Evolutionary conservation across 2,329 filamentous ascomycete genomes (phyloP), one percentile per base, ranked within the genome.

Genomic region (Cladosporium halotolerans): DNA sequence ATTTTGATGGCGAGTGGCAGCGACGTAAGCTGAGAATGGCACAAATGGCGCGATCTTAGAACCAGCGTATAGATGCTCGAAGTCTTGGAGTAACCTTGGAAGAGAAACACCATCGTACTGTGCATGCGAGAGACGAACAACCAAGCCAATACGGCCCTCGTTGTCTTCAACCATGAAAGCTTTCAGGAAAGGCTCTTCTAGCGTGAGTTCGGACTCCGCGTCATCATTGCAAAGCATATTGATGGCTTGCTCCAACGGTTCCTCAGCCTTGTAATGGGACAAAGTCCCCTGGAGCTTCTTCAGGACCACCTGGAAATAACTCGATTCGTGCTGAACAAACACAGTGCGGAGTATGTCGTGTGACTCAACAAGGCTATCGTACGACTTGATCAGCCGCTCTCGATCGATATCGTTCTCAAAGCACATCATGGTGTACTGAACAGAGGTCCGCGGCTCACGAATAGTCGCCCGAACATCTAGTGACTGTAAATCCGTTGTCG

Each of bases 341-440:
- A 70, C 63, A 5, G 73, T 74, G 2, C 73, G 66, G 13, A 51
- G 66, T 40, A 69, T 70, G 4, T 63, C 66, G 4, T 18, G 73
- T 70, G 54, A 75, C 71, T 53, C 68, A 1, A 86, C 78, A 3
- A 86, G 76, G 33, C 80, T 70, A 45, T 75, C 73, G 57, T 79
- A 83, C 45, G 74, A 74, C 14, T 68, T 56, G 32, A 77, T 69
- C 19, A 84, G 72, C 10, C 74, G 73, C 9, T 72, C 66, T 11
- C 73, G 62, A 48, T 84, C 70, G 10, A 85, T 69, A 0, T 61
- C 57, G 0, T 72, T 74, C 19, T 80, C 75, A 51, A 87, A 78
- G 66, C 81, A 81, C 66, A 87, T 80, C 55, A 83, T 73, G 56
- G 82, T 82, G 62, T 88, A 86, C 11, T 82, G 79, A 1, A 80